Evolutionary conservation across 768 basidiomycete genomes (phyloP), one percentile per base, ranked within the genome.

Genomic region (Mycena alexandri): DNA sequence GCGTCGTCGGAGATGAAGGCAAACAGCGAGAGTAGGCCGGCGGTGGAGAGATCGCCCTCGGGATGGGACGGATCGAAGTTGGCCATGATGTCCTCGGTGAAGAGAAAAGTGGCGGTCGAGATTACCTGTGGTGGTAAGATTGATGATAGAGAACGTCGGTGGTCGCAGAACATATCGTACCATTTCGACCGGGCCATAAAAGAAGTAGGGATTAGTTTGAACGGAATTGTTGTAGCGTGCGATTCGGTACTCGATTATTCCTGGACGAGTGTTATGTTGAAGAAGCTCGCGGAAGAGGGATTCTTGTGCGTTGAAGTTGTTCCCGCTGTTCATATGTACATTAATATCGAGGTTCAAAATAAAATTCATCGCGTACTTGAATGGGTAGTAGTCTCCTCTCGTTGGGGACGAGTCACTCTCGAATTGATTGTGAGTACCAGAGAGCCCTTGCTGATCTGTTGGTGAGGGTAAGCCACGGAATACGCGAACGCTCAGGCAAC

Each of bases 371-470:
- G 41, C 60, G n/a, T 29, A 60, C 58, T 36, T 14, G 57, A 19
- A 48, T 12, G 17, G 13, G 14, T 52, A 51, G 14, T n/a, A 34
- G 36, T 61, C 60, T 11, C 29, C 42, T n/a, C 60, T 24, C 9
- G 60, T 61, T 2, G 41, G 38, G 2, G 60, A 61, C 0, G 60
- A 41, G 48, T 61, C 60, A 11, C 22, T 5, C n/a, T 61, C 60
- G 38, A 61, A 61, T 36, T 51, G 22, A 24, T 61, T 61, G 48
- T 61, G 60, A 3, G 50, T 61, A 13, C 36, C 47, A 10, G 47
- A 38, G 7, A 61, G 59, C 1, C 59, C 48, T 17, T 4, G 9
- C 14, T 13, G 0, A 8, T 44, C 55, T 33, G 13, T 17, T 54
- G 38, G 3, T 12, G 21, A 1, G 3, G 42, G 19, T 25, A 29